Percentiles rank a stretch among this genome's conserved stretches.
phyloP scores from a whole-genome alignment of 768 basidiomycete genomes.

The Coprinopsis sp. region DNA sequence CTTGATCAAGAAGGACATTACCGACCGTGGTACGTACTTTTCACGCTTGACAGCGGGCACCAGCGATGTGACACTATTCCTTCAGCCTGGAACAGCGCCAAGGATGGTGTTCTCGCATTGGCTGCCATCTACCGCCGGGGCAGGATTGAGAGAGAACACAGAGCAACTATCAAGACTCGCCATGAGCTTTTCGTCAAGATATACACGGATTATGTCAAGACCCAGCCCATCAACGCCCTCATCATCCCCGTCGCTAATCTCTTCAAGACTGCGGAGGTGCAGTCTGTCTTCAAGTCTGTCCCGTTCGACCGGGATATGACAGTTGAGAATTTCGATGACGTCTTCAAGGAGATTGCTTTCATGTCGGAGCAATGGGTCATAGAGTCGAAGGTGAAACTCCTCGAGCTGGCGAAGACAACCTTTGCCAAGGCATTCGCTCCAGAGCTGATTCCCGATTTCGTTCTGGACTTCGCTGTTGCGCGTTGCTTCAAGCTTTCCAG shows the following conservation, averaged over 20 bases:
- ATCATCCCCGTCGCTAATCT: background rate
- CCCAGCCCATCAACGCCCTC: background rate
- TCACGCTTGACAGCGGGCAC: background rate
- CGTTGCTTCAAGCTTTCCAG: no score
- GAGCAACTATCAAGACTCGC: background rate
- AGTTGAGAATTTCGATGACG: background rate
- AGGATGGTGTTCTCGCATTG: background rate
- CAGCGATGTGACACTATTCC: background rate
- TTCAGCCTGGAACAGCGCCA: background rate
- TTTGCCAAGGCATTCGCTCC: background rate
- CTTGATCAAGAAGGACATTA: constrained; percentile 6
- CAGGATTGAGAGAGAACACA: background rate
- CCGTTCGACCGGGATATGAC: constrained; percentile 1
- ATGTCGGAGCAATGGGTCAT: background rate
- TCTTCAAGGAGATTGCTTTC: background rate
- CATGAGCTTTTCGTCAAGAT: background rate
- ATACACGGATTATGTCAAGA: background rate
- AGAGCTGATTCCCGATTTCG: no score
- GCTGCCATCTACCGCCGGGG: background rate
- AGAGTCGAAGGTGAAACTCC: background rate
- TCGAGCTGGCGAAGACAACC: background rate
- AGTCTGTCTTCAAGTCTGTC: background rate
- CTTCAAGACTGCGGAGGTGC: background rate
- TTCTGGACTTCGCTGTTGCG: no score
- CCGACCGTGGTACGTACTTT: constrained; percentile 4